phyloP scores from a whole-genome alignment of 805 yeast species.

The Limtongia smithiae region DNA sequence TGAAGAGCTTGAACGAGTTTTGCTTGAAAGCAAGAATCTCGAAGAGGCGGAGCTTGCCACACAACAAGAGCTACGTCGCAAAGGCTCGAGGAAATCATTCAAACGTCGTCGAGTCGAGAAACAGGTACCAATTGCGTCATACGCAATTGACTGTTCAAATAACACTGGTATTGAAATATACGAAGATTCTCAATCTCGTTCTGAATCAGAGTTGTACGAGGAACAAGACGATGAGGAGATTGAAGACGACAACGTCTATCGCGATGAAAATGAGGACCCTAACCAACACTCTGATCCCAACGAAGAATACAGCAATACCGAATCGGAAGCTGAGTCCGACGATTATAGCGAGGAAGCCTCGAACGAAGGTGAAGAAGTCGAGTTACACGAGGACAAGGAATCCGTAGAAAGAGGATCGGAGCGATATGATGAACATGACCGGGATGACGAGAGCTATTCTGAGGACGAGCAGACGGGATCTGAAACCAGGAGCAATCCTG shows the following conservation, averaged over 20 bases:
- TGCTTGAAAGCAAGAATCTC: slow-evolving; percentile 16
- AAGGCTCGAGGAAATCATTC: too few species aligned
- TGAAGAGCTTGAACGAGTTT: slow-evolving; percentile 10
- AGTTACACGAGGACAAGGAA: background rate
- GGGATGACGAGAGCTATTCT: background rate
- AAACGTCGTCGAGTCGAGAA: slow-evolving; percentile 8
- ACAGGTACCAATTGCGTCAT: background rate
- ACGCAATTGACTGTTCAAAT: background rate
- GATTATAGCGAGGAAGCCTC: background rate
- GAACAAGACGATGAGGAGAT: slow-evolving; percentile 3
- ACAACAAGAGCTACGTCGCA: too few species aligned
- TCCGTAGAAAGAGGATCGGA: background rate
- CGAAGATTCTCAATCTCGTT: slow-evolving; percentile 15
- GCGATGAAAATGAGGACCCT: slow-evolving; percentile 7
- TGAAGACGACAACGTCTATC: slow-evolving; percentile 10
- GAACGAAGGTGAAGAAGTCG: background rate
- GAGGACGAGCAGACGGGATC: too few species aligned
- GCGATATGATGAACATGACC: background rate
- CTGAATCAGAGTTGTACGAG: slow-evolving; percentile 15
- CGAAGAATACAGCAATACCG: too few species aligned
- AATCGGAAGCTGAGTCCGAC: background rate
- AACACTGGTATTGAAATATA: slow-evolving; percentile 8
- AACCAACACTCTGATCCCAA: too few species aligned
- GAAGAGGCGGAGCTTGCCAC: too few species aligned
- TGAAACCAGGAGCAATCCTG: too few species aligned